phyloP scores from a whole-genome alignment of 2,329 filamentous ascomycete species.

The Colletotrichum theobromicola region DNA sequence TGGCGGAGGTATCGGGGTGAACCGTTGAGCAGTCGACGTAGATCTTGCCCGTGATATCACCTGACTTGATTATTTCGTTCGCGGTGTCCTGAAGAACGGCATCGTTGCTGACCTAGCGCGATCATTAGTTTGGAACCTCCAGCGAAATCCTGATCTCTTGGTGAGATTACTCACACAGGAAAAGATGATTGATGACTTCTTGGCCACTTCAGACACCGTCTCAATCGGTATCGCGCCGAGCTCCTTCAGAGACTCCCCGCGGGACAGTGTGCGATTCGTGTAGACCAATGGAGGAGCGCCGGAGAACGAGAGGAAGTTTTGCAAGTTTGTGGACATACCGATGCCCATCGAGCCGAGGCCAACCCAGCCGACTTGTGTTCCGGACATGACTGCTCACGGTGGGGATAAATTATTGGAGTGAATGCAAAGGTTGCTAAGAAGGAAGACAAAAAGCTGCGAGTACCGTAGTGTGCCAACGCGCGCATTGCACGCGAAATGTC shows the following conservation, averaged over 20 bases:
- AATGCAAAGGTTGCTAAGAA: neutral
- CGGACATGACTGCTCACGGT: neutral
- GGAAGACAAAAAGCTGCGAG: neutral
- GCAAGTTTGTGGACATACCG: slow-evolving; percentile 36
- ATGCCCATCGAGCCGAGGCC: slow-evolving; percentile 49
- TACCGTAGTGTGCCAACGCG: no score
- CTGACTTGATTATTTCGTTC: slow-evolving; percentile 18
- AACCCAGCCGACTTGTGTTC: slow-evolving; percentile 1
- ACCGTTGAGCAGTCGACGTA: slow-evolving; percentile 30
- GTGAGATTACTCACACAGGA: slow-evolving; percentile 38
- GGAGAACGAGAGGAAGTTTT: slow-evolving; percentile 62
- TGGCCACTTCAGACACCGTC: slow-evolving; percentile 38
- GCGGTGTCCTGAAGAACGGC: neutral
- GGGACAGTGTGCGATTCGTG: slow-evolving; percentile 51
- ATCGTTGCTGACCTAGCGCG: slow-evolving; percentile 32
- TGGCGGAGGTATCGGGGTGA: slow-evolving; percentile 32
- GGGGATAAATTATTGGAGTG: accelerated
- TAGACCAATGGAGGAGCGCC: slow-evolving; percentile 58
- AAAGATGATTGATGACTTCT: slow-evolving; percentile 42
- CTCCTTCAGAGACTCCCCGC: slow-evolving; percentile 36
- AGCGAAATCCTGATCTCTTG: neutral
- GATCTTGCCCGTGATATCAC: slow-evolving; percentile 34
- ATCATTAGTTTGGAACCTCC: neutral
- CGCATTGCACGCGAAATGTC: neutral
- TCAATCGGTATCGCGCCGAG: slow-evolving; percentile 36